Conservation (phyloP, 2,329 filamentous ascomycete genomes). For the Metarhizium sp. region DNA sequence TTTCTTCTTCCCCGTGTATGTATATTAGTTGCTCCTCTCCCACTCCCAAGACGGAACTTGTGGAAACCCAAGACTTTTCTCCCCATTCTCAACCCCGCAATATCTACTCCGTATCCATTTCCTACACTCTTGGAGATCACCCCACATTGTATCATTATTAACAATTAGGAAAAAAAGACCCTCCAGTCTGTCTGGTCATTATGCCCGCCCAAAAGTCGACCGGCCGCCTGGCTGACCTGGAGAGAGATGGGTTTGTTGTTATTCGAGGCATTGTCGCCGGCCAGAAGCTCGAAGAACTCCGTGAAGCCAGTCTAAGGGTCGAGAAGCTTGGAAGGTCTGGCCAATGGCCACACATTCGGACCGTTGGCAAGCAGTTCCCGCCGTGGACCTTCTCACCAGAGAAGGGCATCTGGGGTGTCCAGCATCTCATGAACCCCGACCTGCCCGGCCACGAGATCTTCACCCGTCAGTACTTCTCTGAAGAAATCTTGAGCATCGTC, state of each 20-base stretch:
- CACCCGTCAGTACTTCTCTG: slow-evolving; percentile 62
- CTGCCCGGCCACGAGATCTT: slow-evolving; percentile 56
- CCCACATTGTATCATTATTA: too few relatives aligned
- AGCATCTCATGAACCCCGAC: slow-evolving; percentile 70
- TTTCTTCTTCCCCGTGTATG: background rate
- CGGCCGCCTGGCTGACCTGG: slow-evolving; percentile 37
- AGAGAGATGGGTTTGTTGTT: slow-evolving; percentile 66
- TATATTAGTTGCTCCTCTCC: background rate
- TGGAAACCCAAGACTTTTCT: background rate
- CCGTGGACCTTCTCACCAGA: slow-evolving; percentile 59
- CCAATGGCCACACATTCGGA: slow-evolving; percentile 72
- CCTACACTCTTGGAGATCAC: too few relatives aligned
- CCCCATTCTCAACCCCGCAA: background rate
- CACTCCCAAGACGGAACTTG: background rate
- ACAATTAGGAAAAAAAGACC: too few relatives aligned
- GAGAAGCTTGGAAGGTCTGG: slow-evolving; percentile 57
- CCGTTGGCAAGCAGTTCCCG: slow-evolving; percentile 82
- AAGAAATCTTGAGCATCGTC: slow-evolving; percentile 52
- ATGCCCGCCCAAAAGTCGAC: slow-evolving; percentile 12
- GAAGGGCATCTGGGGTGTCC: slow-evolving; percentile 78
- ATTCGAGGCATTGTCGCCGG: slow-evolving; percentile 55
- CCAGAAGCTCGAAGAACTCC: slow-evolving; percentile 47
- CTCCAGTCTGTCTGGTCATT: background rate
- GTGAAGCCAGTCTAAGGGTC: slow-evolving; percentile 46
- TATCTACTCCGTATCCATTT: background rate